phyloP scores from a whole-genome alignment of 768 basidiomycete genomes.

The Rhizopogon salebrosus region DNA sequence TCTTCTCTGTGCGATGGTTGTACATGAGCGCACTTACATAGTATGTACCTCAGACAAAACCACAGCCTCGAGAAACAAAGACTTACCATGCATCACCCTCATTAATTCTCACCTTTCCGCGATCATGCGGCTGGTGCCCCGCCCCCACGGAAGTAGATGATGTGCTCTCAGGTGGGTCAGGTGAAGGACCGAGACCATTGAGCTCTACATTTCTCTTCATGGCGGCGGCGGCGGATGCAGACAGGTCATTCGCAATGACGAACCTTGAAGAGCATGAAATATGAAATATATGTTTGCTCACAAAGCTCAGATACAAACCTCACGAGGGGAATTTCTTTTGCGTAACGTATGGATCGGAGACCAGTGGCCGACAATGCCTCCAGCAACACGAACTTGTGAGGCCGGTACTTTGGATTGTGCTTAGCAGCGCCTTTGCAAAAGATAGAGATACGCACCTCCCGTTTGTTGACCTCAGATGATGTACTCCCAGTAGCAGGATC shows the following conservation, averaged over 20 bases:
- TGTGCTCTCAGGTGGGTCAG: constrained; percentile 17
- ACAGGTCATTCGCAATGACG: constrained; percentile 93
- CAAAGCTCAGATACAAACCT: constrained; percentile 46
- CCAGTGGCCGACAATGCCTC: constrained; percentile 97
- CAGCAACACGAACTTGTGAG: constrained; percentile 70
- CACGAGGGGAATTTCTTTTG: constrained; percentile 90
- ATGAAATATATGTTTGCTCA: constrained; percentile 8
- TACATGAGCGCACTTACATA: constrained; percentile 79
- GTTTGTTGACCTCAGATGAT: constrained; percentile 10
- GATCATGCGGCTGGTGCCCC: constrained; percentile 12
- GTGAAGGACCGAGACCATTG: constrained; percentile 59
- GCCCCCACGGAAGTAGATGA: constrained; percentile 6
- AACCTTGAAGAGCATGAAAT: constrained; percentile 60
- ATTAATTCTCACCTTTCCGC: constrained; percentile 70
- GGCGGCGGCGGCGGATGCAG: constrained; percentile 72
- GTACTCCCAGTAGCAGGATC: background rate
- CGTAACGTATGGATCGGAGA: constrained; percentile 92
- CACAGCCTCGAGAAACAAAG: background rate
- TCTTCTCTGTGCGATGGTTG: constrained; percentile 65
- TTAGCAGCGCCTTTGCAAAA: constrained; percentile 3
- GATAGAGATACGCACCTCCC: constrained; percentile 16
- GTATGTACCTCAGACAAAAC: background rate
- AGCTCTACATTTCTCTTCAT: constrained; percentile 83
- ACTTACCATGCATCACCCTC: constrained; percentile 92
- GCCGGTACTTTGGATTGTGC: constrained; percentile 36